Evolutionary conservation across 805 yeast species (phyloP), one percentile per base, ranked within the genome.

Genomic region (Pichia eremophila): DNA sequence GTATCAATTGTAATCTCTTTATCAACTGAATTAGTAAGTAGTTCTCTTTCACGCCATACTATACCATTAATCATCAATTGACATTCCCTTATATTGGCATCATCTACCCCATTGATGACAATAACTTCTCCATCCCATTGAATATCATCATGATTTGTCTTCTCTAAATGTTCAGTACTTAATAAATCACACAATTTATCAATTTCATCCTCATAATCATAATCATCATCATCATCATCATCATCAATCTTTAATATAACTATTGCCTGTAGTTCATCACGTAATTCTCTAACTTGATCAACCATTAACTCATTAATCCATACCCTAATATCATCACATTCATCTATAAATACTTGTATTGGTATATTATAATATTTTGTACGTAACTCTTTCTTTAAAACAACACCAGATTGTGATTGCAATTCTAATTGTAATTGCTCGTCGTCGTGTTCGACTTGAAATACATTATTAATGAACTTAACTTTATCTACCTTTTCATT

Each of bases 251-350:
- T 14, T 29, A 29, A 1, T 29, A 29, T 29, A 10, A 34, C 17
- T 14, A 34, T 14, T 12, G 36, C 31, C 40, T 71, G 74, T 3
- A 77, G 39, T 1, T 57, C 71, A 19, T 71, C 75, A 27, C 81
- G 58, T 34, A 77, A 55, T 46, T 74, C 80, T 25, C 49, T 54
- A 48, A 59, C 64, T 37, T 74, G 78, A 0, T 54, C 62, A 1
- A 60, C 46, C 10, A 40, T 14, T 48, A 77, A 70, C 49, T 76
- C 79, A 0, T 53, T 43, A 37, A 49, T 48, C 77, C 80, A 75
- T 4, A 34, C 19, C 6, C 69, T 70, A 46, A 68, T 60, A 45
- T 68, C 56, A 4, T 54, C 52, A 34, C 56, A 50, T 41, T 63
- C 65, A 39, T 67, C 69, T 4, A 63, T 51, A 46, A 65, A 60